Evolutionary conservation across 1,284 basidiomycete species (phyloP).

Genomic region (Sporisorium scitamineum): DNA sequence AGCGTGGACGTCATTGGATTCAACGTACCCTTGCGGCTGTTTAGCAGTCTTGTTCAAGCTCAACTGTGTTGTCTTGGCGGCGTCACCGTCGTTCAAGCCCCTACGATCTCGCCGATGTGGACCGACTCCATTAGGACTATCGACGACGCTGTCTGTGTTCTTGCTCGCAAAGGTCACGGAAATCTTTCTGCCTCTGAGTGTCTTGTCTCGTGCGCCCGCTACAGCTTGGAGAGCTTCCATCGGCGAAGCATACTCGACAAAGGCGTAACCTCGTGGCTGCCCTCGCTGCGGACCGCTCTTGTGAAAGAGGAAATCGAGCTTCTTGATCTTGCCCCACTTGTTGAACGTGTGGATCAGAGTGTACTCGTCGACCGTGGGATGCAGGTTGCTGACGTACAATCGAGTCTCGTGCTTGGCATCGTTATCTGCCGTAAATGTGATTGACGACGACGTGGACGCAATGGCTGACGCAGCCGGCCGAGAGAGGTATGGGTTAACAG

Average conservation of each 20-base stretch:
- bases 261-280: constrained; percentile 93
- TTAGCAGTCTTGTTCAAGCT: constrained; percentile 83
- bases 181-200: constrained; percentile 85
- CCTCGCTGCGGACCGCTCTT: constrained; percentile 88
- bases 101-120: constrained; percentile 40
- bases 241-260: constrained; percentile 78
- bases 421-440: background rate
- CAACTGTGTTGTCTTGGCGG: constrained; percentile 82
- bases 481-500: constrained; percentile 22
- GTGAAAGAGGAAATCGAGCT: constrained; percentile 94
- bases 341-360: constrained; percentile 87
- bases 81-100: constrained; percentile 70
- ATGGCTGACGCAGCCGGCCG: constrained; percentile 11
- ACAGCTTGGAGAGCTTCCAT: constrained; percentile 84
- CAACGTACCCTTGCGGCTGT: constrained; percentile 75
- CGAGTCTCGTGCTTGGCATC: constrained; percentile 70
- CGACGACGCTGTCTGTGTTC: constrained; percentile 29
- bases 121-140: constrained; percentile 18
- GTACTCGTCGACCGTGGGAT: constrained; percentile 86
- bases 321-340: constrained; percentile 89
- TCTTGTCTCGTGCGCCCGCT: constrained; percentile 80
- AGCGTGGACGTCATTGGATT: background rate
- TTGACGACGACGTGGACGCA: background rate
- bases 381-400: constrained; percentile 91
- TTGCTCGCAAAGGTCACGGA: constrained; percentile 90